These are phyloP conservation scores for Pseudohalonectria lignicola DNA, from an alignment of 2,329 filamentous ascomycete species.

Conservation along the genomic window DNA sequence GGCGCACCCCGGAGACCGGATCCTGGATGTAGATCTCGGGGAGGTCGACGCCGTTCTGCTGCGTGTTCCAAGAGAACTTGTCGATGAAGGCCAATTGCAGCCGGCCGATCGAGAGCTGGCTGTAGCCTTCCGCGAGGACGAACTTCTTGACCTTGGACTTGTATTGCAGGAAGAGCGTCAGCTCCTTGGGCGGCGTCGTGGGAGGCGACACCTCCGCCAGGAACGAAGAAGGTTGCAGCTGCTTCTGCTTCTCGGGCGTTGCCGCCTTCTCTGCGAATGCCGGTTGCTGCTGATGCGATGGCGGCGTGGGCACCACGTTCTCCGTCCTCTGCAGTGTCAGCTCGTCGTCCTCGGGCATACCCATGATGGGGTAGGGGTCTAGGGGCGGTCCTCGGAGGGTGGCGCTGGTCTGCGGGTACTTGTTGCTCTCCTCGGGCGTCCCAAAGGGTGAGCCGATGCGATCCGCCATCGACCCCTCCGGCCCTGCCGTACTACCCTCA, in stretches of 20 bases:
- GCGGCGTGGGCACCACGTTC: not conserved
- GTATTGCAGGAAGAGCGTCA: conserved; percentile 92
- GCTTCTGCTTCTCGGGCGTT: conserved; percentile 15
- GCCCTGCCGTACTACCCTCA: conserved; percentile 11
- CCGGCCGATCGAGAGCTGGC: conserved; percentile 75
- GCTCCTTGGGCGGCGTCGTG: conserved; percentile 60
- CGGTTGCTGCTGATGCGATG: not conserved
- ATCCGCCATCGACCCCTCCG: conserved; percentile 13
- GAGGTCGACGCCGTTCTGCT: conserved; percentile 82
- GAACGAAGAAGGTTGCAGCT: conserved; percentile 43
- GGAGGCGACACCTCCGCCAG: conserved; percentile 57
- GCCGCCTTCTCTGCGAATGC: not conserved
- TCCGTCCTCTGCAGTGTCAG: conserved; percentile 1
- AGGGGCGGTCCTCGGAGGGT: conserved; percentile 47
- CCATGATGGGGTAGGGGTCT: conserved; percentile 30
- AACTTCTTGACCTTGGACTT: conserved; percentile 97
- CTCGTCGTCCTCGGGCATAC: conserved; percentile 15
- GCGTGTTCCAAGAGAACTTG: conserved; percentile 98
- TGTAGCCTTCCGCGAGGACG: conserved; percentile 71
- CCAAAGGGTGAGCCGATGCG: conserved; percentile 35
- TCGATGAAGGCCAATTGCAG: conserved; percentile 96
- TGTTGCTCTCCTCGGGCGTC: conserved; percentile 61
- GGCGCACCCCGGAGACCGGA: conserved; percentile 86
- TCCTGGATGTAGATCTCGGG: conserved; percentile 98
- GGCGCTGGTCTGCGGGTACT: conserved; percentile 40